Conservation (phyloP, 2,329 filamentous ascomycete genomes). For the Fusarium vanettenii region DNA sequence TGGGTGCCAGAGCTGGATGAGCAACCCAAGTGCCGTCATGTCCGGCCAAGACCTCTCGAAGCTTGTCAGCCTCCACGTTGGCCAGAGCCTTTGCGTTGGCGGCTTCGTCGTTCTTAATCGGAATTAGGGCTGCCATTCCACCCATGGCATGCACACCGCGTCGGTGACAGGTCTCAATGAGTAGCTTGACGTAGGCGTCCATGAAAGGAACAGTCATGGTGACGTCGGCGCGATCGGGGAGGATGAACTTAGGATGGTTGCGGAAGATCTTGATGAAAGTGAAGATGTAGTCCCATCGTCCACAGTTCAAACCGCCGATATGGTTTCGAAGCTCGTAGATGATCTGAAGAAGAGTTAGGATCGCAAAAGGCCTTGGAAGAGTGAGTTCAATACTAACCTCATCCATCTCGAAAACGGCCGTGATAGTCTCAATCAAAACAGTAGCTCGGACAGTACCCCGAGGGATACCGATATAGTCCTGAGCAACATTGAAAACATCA, state of each 20-base stretch:
- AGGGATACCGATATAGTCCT: constrained; percentile 91
- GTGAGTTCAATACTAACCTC: constrained; percentile 58
- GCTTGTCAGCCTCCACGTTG: constrained; percentile 91
- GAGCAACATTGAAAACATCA: constrained; percentile 93
- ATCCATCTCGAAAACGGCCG: constrained; percentile 99
- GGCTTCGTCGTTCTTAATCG: constrained; percentile 92
- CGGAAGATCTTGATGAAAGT: constrained; percentile 99
- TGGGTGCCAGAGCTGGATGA: constrained; percentile 88
- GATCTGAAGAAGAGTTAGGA: constrained; percentile 63
- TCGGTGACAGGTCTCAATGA: constrained; percentile 98
- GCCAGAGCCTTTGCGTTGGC: constrained; percentile 97
- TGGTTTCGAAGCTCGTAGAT: constrained; percentile 99
- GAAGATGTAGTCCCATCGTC: constrained; percentile 99
- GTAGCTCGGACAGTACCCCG: constrained; percentile 95
- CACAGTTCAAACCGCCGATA: constrained; percentile 96
- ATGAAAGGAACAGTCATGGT: constrained; percentile 99
- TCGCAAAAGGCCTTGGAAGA: fast-evolving
- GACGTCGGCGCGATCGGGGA: constrained; percentile 91
- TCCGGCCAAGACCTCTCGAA: constrained; percentile 92
- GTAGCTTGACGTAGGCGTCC: constrained; percentile 93
- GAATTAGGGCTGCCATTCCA: constrained; percentile 98
- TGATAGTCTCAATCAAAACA: constrained; percentile 96
- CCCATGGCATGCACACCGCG: constrained; percentile 99
- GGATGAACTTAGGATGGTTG: constrained; percentile 90
- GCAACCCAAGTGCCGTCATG: constrained; percentile 98